These are phyloP conservation scores for Syzygium syzygioides DNA, from an alignment of 441 rosid genomes.

Conservation along the genomic window DNA sequence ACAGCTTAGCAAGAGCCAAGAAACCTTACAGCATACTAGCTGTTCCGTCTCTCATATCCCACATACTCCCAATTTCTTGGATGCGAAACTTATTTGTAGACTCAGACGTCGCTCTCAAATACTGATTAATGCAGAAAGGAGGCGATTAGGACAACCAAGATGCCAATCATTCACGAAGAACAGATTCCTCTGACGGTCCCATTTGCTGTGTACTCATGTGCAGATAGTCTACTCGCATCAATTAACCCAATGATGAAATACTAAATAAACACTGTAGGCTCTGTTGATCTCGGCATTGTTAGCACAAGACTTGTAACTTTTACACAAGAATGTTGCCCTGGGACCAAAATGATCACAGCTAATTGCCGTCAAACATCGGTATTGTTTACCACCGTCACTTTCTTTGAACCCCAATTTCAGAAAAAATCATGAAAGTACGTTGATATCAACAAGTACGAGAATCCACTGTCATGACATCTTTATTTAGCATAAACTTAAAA, in stretches of 20 bases:
- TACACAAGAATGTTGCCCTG: not conserved
- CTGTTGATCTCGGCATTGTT: not conserved
- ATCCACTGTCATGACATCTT: not conserved
- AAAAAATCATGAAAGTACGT: not conserved
- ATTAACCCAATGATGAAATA: not conserved
- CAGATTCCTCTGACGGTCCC: not conserved
- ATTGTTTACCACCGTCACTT: not conserved
- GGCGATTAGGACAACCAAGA: not conserved
- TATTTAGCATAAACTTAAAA: not conserved
- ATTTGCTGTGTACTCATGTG: not conserved
- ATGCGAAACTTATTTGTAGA: not conserved
- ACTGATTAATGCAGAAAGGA: not conserved
- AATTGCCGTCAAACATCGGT: not conserved
- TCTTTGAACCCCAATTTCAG: not conserved
- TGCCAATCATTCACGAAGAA: not conserved
- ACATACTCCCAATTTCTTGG: not conserved
- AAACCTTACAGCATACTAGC: not conserved
- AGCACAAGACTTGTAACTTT: not conserved
- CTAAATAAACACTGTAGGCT: not conserved
- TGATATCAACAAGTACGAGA: too few species aligned
- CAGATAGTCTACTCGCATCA: not conserved
- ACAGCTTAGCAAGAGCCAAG: not conserved
- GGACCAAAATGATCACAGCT: not conserved
- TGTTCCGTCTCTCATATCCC: not conserved
- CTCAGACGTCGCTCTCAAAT: not conserved